Conservation (phyloP, 2,329 filamentous ascomycete genomes). For the Cadophora gregata region DNA sequence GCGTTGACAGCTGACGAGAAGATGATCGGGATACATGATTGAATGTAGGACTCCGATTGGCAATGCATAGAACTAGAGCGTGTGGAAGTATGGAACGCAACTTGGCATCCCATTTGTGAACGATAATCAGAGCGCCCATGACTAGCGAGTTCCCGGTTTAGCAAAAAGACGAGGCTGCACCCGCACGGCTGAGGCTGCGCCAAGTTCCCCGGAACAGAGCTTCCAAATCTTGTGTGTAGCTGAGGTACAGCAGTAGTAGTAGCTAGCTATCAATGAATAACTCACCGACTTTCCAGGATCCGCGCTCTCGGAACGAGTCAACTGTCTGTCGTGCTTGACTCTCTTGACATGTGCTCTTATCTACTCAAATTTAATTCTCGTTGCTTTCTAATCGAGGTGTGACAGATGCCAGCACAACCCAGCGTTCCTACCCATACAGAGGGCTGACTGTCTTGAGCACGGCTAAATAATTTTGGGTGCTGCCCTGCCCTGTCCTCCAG, state of each 20-base stretch:
- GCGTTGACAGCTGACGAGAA: conserved; percentile 17
- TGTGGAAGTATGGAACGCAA: conserved; percentile 8
- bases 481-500: too few relatives aligned
- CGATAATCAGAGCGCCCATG: conserved; percentile 14
- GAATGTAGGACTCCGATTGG: conserved; percentile 21
- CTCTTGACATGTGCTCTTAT: neutral
- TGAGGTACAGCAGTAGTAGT: neutral
- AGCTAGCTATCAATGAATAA: neutral
- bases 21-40: conserved; percentile 16
- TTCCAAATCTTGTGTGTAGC: neutral
- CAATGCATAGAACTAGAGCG: conserved; percentile 15
- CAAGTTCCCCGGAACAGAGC: conserved; percentile 9
- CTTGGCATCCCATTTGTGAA: conserved; percentile 21
- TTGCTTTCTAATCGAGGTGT: conserved; percentile 20
- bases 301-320: neutral
- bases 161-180: conserved; percentile 20
- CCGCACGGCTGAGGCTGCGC: conserved; percentile 17
- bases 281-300: conserved; percentile 12
- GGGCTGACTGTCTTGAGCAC: conserved; percentile 7
- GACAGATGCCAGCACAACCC: conserved; percentile 20
- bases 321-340: neutral
- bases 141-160: neutral
- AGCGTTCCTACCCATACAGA: conserved; percentile 3
- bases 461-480: conserved; percentile 21
- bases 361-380: neutral